These are phyloP conservation scores for Tetrapisispora iriomotensis DNA, from an alignment of 805 yeast genomes.

Conservation along the genomic window DNA sequence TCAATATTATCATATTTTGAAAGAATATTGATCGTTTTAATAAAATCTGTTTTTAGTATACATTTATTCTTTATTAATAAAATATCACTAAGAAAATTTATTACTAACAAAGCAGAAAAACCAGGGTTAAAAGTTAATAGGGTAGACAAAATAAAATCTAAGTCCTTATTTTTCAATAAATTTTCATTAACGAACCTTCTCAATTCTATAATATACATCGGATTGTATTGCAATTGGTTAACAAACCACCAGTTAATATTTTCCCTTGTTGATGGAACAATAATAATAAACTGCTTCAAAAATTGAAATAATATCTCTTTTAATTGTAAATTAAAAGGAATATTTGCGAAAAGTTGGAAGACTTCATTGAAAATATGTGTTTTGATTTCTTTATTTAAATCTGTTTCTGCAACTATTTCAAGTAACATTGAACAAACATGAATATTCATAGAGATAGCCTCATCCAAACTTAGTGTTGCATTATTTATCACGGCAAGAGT, in stretches of 20 bases:
- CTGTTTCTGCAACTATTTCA: neutral
- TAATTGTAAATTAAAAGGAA: slow-evolving; percentile 49
- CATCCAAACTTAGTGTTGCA: neutral
- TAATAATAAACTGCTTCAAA: slow-evolving; percentile 70
- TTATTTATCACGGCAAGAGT: neutral
- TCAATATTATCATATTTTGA: slow-evolving; percentile 22
- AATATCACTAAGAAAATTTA: slow-evolving; percentile 17
- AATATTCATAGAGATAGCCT: neutral
- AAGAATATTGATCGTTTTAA: slow-evolving; percentile 52
- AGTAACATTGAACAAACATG: neutral
- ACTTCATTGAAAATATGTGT: slow-evolving; percentile 58
- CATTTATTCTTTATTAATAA: slow-evolving; percentile 50
- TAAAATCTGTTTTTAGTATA: slow-evolving; percentile 69
- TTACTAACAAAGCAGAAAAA: neutral
- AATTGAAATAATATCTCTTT: slow-evolving; percentile 71
- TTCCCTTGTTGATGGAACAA: slow-evolving; percentile 77
- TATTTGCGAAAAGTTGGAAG: slow-evolving; percentile 63
- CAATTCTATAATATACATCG: slow-evolving; percentile 39
- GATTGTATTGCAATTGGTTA: slow-evolving; percentile 44
- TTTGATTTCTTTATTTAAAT: slow-evolving; percentile 21
- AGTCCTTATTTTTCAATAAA: slow-evolving; percentile 60
- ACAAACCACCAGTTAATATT: slow-evolving; percentile 92
- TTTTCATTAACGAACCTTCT: slow-evolving; percentile 71
- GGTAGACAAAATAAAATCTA: slow-evolving; percentile 27
- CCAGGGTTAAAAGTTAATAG: slow-evolving; percentile 28